A percentile compares a stretch with the other conserved stretches of the same genome.
Evolutionary conservation across 805 yeast genomes (phyloP).

Genomic region (Ogataea zsoltii): DNA sequence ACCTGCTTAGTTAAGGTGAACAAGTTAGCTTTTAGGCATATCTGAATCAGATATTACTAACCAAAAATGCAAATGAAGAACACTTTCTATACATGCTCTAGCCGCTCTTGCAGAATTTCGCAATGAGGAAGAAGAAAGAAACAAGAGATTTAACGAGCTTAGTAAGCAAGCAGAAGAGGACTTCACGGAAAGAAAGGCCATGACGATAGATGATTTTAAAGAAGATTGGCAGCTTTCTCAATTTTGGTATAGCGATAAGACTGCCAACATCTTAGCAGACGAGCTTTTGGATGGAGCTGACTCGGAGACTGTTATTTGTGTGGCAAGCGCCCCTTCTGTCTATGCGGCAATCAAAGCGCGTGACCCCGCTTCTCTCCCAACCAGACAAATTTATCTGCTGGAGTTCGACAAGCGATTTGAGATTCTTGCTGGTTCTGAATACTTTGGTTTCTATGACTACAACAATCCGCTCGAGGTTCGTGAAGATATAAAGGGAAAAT

Average conservation of each 20-base stretch:
- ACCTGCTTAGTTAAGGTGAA: background rate
- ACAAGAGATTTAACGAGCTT: conserved; percentile 55
- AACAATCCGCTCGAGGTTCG: conserved; percentile 66
- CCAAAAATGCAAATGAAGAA: conserved; percentile 24
- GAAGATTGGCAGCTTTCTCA: conserved; percentile 96
- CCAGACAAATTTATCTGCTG: conserved; percentile 67
- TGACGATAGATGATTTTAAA: conserved; percentile 66
- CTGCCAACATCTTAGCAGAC: conserved; percentile 67
- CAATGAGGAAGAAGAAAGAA: conserved; percentile 58
- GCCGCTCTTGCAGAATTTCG: conserved; percentile 66
- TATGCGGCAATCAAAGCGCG: conserved; percentile 74
- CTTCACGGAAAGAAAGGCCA: conserved; percentile 37
- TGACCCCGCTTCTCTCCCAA: conserved; percentile 54
- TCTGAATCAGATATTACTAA: conserved; percentile 4
- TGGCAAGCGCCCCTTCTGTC: conserved; percentile 90
- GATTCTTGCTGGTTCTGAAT: conserved; percentile 63
- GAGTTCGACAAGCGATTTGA: conserved; percentile 81
- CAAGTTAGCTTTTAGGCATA: conserved; percentile 8
- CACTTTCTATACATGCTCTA: conserved; percentile 49
- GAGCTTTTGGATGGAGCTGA: conserved; percentile 80
- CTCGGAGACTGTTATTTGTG: conserved; percentile 65
- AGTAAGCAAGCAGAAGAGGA: conserved; percentile 57
- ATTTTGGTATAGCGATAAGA: conserved; percentile 81
- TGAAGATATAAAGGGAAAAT: conserved; percentile 53
- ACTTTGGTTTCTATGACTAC: conserved; percentile 76